These are phyloP conservation scores for Vachellia pachyceras DNA, from an alignment of 306 rosid species.

Conservation along the genomic window DNA sequence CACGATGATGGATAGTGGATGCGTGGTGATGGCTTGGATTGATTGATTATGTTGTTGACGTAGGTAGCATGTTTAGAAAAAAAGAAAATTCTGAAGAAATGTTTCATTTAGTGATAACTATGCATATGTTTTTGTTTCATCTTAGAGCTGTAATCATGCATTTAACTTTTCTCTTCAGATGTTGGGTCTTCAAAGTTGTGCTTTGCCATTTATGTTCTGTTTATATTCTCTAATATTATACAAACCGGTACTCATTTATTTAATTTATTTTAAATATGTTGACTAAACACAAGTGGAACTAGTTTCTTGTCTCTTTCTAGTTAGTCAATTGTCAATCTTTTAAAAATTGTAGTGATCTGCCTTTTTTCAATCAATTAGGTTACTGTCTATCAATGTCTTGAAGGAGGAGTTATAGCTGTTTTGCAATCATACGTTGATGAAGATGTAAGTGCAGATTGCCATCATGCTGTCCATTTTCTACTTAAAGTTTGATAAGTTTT, in stretches of 20 bases:
- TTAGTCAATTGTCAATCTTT: not conserved
- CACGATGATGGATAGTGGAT: not conserved
- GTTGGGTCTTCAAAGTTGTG: not conserved
- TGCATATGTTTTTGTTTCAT: not conserved
- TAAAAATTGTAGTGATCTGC: slow-evolving; percentile 1
- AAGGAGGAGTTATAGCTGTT: slow-evolving; percentile 83
- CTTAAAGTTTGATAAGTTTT: not conserved
- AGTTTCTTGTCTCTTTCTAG: not conserved
- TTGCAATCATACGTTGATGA: slow-evolving; percentile 94
- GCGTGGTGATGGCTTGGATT: not conserved
- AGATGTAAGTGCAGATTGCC: slow-evolving; percentile 64
- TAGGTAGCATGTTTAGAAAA: not conserved
- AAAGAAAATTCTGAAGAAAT: not conserved
- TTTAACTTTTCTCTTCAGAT: not conserved
- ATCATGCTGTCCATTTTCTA: not conserved
- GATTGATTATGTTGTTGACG: not conserved
- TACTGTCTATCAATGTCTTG: slow-evolving; percentile 56
- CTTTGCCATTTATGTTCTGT: not conserved
- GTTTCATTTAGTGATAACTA: slow-evolving; percentile 10
- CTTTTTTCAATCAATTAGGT: slow-evolving; percentile 47
- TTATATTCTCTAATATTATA: not conserved
- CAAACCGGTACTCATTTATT: not conserved
- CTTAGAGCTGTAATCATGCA: not conserved
- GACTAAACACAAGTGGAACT: not conserved
- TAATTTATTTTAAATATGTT: not conserved